Base-by-base conservation (phyloP, 805 yeast genomes). In the Candida sithepensis region DNA sequence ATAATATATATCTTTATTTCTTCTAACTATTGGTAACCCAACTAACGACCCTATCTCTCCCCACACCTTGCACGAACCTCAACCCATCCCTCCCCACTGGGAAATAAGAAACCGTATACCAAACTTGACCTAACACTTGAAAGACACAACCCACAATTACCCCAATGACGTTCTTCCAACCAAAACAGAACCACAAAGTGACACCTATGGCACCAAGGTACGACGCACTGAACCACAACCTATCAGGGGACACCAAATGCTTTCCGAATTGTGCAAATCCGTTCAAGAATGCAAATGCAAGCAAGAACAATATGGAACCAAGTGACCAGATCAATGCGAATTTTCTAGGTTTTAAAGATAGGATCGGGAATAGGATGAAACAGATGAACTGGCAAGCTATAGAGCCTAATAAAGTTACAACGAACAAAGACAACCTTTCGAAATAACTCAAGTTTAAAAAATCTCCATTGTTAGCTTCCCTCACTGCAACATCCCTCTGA, bases 31-130 rank as follows among this genome's bases (percentile, higher is more conserved):
- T 50, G 32, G 58, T 61, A 40, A 63, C 54, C 67, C 67, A 63
- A 33, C 58, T 56, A 22, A 23, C 28, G 23, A 39, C 41, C 10
- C 41, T 39, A 39, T 39, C 41, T n/a, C 41, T 39, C 19, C 41
- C 34, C 58, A 63, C n/a, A 61, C 57, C 42, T 60, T 63, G 12
- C 52, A 39, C 20, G n/a, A 39, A 22, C 18, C 51, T 40, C 60
- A 56, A 10, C 61, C 89, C 9, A 82, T 72, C 26, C 8, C 43
- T 16, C 9, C 97, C 97, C 70, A 88, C 82, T 14, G 97, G 97
- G 75, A 91, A 91, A 66, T 91, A 91, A 54, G 95, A 85, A 32
- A 90, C 75, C 0, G 89, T 82, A 63, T 90, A 91, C 73, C 88
- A 88, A 12, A 88, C 58, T 16, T 90, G 87, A 3, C 96, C 88